These are phyloP conservation scores for Corymbia calophylla DNA, from an alignment of 441 rosid species.

Conservation along the genomic window DNA sequence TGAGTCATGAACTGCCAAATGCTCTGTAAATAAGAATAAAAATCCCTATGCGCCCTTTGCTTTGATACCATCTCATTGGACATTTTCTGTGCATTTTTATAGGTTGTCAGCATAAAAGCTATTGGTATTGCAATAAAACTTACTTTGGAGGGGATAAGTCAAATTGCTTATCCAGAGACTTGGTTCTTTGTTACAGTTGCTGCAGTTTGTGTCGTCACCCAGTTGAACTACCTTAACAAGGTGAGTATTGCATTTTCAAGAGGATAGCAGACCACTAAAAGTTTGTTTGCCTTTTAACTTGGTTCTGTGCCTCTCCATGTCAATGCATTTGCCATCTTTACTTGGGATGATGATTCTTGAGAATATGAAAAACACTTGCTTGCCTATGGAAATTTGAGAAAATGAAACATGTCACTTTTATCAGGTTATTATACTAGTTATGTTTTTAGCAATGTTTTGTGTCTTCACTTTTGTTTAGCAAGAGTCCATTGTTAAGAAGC, in stretches of 20 bases:
- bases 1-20: not conserved
- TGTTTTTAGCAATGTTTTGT: not conserved
- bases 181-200: conserved; percentile 64
- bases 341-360: not conserved
- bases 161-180: conserved; percentile 54
- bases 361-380: not conserved
- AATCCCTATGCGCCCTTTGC: not conserved
- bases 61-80: not conserved
- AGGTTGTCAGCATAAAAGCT: conserved; percentile 77
- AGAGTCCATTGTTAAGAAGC: not conserved
- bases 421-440: not conserved
- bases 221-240: conserved; percentile 68
- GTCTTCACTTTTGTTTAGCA: not conserved
- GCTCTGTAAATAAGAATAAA: not conserved
- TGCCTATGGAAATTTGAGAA: not conserved
- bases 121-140: conserved; percentile 68
- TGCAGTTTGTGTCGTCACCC: conserved; percentile 46
- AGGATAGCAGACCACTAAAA: not conserved
- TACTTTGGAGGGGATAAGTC: conserved; percentile 55
- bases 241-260: conserved; percentile 10
- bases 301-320: not conserved
- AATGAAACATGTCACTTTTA: not conserved
- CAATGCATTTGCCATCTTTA: not conserved
- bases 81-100: not conserved
- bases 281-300: not conserved